These are phyloP conservation scores for Daldinia sp. DNA, from an alignment of 2,329 filamentous ascomycete genomes.

Conservation along the genomic window DNA sequence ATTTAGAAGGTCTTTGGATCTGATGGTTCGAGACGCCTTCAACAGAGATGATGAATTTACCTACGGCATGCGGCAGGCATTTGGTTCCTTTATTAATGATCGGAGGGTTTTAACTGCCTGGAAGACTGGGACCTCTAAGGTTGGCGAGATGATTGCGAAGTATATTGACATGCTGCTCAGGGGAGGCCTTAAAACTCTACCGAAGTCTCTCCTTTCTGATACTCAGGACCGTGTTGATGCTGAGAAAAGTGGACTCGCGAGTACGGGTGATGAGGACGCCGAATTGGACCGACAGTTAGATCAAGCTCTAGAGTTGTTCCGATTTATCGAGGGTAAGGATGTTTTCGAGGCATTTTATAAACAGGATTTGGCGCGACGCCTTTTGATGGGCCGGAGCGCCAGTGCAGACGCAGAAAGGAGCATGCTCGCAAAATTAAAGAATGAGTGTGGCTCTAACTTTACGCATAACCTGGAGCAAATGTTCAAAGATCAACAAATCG, in stretches of 20 bases:
- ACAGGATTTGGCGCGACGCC: conserved; percentile 87
- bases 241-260: conserved; percentile 69
- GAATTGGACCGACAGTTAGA: conserved; percentile 93
- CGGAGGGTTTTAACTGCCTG: conserved; percentile 75
- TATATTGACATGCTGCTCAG: conserved; percentile 90
- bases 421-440: conserved; percentile 91
- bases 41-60: conserved; percentile 77
- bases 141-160: conserved; percentile 98
- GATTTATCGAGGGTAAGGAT: conserved; percentile 96
- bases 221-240: conserved; percentile 64
- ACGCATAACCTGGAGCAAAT: conserved; percentile 98
- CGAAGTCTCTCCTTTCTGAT: conserved; percentile 71
- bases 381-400: conserved; percentile 91
- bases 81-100: conserved; percentile 92
- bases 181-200: conserved; percentile 85
- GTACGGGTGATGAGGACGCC: conserved; percentile 84
- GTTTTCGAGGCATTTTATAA: conserved; percentile 99
- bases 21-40: conserved; percentile 80
- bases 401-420: conserved; percentile 94
- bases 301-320: conserved; percentile 90
- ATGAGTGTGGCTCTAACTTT: conserved; percentile 91
- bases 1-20: conserved; percentile 80
- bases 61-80: conserved; percentile 82
- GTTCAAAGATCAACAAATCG: conserved; percentile 98
- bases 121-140: conserved; percentile 87